Percentiles rank a stretch among this genome's conserved stretches.
phyloP scores from a whole-genome alignment of 2,329 filamentous ascomycete species.

The Cladobotryum protrusum region DNA sequence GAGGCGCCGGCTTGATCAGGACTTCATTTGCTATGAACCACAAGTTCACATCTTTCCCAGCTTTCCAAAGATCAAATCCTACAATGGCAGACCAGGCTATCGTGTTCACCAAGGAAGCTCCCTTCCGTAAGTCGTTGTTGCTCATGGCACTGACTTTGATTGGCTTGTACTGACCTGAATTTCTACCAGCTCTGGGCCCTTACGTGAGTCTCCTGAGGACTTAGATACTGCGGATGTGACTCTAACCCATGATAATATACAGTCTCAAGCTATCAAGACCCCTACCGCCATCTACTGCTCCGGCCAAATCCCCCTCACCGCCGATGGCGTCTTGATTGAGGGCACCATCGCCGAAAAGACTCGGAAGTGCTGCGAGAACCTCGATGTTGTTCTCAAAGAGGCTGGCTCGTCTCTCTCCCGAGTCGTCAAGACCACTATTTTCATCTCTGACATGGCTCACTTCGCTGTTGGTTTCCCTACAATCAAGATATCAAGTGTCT shows the following conservation, averaged over 20 bases:
- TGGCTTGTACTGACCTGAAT: not conserved
- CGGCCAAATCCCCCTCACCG: constrained; percentile 64
- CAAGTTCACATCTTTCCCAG: constrained; percentile 26
- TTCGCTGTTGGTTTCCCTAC: constrained; percentile 53
- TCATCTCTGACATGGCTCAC: constrained; percentile 84
- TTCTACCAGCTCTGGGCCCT: constrained; percentile 49
- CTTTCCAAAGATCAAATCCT: constrained; percentile 26
- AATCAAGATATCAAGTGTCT: not conserved
- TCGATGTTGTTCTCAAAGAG: constrained; percentile 75
- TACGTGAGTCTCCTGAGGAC: constrained; percentile 45
- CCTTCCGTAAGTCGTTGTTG: constrained; percentile 46
- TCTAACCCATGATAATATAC: constrained; percentile 9
- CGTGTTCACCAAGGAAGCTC: constrained; percentile 54
- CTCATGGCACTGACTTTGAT: not conserved
- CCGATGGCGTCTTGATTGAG: constrained; percentile 49
- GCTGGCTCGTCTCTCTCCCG: constrained; percentile 72
- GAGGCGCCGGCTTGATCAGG: constrained; percentile 6
- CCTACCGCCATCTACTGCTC: constrained; percentile 61
- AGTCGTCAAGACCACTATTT: constrained; percentile 89
- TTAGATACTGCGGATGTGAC: not conserved
- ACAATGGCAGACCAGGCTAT: constrained; percentile 43
- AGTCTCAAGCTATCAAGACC: constrained; percentile 64
- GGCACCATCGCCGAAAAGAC: constrained; percentile 60
- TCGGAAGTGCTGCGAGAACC: constrained; percentile 62
- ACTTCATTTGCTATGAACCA: constrained; percentile 10